phyloP scores from a whole-genome alignment of 2,329 filamentous ascomycete genomes.

The Penicillium digitatum region DNA sequence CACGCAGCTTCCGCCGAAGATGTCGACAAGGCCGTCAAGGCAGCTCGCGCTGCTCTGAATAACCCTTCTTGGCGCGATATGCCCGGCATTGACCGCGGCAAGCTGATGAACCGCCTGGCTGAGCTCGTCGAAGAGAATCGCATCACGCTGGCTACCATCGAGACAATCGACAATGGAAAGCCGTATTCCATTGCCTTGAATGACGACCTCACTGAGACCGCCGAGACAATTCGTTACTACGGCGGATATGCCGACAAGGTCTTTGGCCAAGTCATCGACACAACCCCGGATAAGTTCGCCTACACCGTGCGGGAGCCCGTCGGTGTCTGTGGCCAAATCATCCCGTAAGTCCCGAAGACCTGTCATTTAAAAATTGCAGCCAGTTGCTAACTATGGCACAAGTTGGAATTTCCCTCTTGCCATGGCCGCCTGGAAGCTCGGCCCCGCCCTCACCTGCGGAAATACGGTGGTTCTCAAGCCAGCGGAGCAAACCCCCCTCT shows the following conservation, averaged over 20 bases:
- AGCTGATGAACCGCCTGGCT: slow-evolving; percentile 63
- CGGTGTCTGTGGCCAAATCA: slow-evolving; percentile 76
- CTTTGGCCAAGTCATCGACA: slow-evolving; percentile 74
- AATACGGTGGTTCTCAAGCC: slow-evolving; percentile 36
- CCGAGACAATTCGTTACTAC: slow-evolving; percentile 46
- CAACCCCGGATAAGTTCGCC: slow-evolving; percentile 69
- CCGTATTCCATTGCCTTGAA: slow-evolving; percentile 23
- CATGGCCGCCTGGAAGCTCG: slow-evolving; percentile 57
- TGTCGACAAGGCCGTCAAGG: slow-evolving; percentile 34
- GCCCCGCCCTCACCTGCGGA: slow-evolving; percentile 34
- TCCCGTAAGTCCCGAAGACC: slow-evolving; percentile 73
- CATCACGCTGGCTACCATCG: slow-evolving; percentile 57
- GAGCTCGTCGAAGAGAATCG: slow-evolving; percentile 59
- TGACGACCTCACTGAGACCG: slow-evolving; percentile 23
- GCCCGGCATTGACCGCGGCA: slow-evolving; percentile 55
- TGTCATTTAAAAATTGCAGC: slow-evolving; percentile 41
- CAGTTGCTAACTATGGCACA: not conserved
- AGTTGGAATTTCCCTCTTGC: slow-evolving; percentile 52
- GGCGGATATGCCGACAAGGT: slow-evolving; percentile 86
- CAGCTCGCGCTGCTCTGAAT: slow-evolving; percentile 30
- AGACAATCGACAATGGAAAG: slow-evolving; percentile 74
- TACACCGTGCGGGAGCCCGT: slow-evolving; percentile 73
- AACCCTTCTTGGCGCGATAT: slow-evolving; percentile 28
- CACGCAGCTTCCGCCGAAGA: slow-evolving; percentile 33
- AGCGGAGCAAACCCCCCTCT: slow-evolving; percentile 35